Base-by-base conservation (phyloP, 148 eudicot genomes). In the Fagopyrum esculentum region DNA sequence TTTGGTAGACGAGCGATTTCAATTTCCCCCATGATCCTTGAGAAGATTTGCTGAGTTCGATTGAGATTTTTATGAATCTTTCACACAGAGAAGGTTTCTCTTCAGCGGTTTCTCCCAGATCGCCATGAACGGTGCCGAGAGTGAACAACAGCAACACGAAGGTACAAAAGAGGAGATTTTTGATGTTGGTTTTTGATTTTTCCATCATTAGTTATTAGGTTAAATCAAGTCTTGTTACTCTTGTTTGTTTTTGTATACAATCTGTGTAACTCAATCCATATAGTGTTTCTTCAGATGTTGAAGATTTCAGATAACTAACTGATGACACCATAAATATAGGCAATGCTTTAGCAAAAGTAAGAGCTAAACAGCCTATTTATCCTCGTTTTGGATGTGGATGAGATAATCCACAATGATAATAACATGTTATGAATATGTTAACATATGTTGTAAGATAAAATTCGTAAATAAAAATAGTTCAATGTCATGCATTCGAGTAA, bases 11-110 rank as follows among this genome's bases (percentile, higher is more conserved):
- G 45, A 79, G 43, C 4, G 61, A 73, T 57, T 82, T 79, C 60
- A 82, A 45, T 76, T 79, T 82, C 50, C 45, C 68, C 81, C 81
- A 78, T 29, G 79, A 82, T 8, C 57, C 73, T 3, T 45, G 12
- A 6, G 80, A 69, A 2, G 75, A 73, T 69, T 60, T 46, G 68
- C 46, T 70, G 45, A 47, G 49, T 47, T 77, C 73, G 22, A 59
- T 9, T 6, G 66, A 40, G 15, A 10, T 74, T 45, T 75, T 69
- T 9, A 59, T 29, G 52, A 72, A 48, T 51, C 77, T 60, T 30
- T 60, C 22, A 3, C 6, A 11, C 2, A 63, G 29, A 44, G 57
- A 75, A 45, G 52, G 43, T n/a, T 59, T 75, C 17, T 59, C 71
- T 17, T 49, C 44, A 17, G 19, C 22, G 49, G 1, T 19, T 3